Evolutionary conservation across 768 basidiomycete genomes (phyloP).

Genomic region (Phallus indusiatus): DNA sequence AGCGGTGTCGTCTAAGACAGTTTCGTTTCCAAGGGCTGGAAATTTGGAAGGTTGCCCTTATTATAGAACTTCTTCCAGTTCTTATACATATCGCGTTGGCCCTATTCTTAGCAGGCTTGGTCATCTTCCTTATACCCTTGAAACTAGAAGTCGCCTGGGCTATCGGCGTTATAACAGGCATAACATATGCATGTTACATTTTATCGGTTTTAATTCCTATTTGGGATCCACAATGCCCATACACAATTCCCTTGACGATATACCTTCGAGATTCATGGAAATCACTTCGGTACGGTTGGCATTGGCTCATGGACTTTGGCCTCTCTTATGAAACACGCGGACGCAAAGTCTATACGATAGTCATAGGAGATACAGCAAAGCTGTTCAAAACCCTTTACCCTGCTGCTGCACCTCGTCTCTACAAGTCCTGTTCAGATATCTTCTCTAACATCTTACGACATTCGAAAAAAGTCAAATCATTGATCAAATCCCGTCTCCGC

Average conservation of each 20-base stretch:
- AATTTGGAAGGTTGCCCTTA: not conserved
- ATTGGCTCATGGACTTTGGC: not conserved
- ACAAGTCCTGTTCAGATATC: not conserved
- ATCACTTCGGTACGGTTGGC: not conserved
- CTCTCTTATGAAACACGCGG: not conserved
- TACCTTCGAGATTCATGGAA: not conserved
- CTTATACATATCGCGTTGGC: not conserved
- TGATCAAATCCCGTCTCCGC: not conserved
- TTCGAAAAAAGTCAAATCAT: not conserved
- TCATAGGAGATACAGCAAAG: not conserved
- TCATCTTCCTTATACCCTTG: not conserved
- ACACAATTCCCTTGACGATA: not conserved
- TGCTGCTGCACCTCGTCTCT: not conserved
- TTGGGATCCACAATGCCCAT: not conserved
- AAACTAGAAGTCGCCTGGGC: not conserved
- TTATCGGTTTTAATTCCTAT: not conserved
- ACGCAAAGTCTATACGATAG: not conserved
- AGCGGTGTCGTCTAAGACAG: not conserved
- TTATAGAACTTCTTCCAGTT: not conserved
- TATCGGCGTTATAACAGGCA: not conserved
- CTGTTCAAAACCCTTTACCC: not conserved
- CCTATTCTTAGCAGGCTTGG: slow-evolving; percentile 1
- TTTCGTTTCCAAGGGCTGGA: not conserved
- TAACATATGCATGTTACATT: not conserved
- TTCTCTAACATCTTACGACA: not conserved